Conservation (phyloP, 2,329 filamentous ascomycete species). For the Pestalotiopsis fici region DNA sequence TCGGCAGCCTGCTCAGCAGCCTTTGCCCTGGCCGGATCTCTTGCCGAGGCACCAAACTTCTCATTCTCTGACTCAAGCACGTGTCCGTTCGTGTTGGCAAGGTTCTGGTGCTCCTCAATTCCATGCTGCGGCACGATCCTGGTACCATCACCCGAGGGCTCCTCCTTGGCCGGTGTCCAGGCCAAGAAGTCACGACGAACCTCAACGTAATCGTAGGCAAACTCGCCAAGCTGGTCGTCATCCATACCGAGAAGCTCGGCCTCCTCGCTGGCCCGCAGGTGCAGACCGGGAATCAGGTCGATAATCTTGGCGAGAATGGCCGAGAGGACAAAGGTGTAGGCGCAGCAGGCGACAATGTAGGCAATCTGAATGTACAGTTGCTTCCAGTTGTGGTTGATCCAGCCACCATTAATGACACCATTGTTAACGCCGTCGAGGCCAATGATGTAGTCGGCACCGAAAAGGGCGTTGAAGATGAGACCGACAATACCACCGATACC, state of each 20-base stretch:
- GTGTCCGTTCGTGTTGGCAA: constrained; percentile 59
- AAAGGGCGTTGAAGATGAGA: constrained; percentile 73
- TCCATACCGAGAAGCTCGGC: constrained; percentile 87
- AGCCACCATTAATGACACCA: constrained; percentile 63
- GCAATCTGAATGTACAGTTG: constrained; percentile 80
- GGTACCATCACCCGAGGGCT: constrained; percentile 60
- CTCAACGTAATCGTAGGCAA: constrained; percentile 89
- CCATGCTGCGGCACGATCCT: constrained; percentile 69
- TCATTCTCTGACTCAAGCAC: constrained; percentile 38
- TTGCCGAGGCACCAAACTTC: constrained; percentile 27
- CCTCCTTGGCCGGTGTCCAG: constrained; percentile 76
- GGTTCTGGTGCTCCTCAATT: constrained; percentile 68
- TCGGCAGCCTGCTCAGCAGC: constrained; percentile 17
- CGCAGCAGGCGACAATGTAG: constrained; percentile 67
- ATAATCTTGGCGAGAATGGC: constrained; percentile 73
- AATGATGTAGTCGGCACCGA: constrained; percentile 70
- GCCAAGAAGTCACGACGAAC: constrained; percentile 85
- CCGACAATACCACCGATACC: constrained; percentile 69
- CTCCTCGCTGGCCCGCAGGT: constrained; percentile 78
- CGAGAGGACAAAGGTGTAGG: constrained; percentile 74
- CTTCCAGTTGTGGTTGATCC: constrained; percentile 73
- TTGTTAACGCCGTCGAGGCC: constrained; percentile 78
- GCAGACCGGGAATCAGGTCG: constrained; percentile 74
- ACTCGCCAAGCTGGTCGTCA: constrained; percentile 87
- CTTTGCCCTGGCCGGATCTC: constrained; percentile 25